Base-by-base conservation (phyloP, 495 filamentous ascomycete genomes). In the Terfezia claveryi region DNA sequence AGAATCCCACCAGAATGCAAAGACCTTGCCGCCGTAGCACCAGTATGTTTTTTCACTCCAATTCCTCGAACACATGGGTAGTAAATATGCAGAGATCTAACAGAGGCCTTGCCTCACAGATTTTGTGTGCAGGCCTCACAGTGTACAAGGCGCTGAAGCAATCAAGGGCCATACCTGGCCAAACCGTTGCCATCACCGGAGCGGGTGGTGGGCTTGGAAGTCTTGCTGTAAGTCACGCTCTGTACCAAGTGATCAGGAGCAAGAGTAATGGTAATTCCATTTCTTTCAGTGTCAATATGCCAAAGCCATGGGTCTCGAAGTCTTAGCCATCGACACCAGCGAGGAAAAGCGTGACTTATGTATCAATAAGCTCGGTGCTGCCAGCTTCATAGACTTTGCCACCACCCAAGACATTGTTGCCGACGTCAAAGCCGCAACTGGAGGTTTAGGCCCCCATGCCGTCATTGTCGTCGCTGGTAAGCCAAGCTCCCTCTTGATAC, bases 141-240 rank as follows among this genome's bases (percentile, higher is more conserved):
- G 87, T 91, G 59, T 94, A 93, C 73, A 93, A 92, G 70, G 87
- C 84, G 12, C 66, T 94, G 52, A 93, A 93, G 70, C 85, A 91
- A 66, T 84, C 83, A 2, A 78, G 77, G 10, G 80, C 72, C 0
- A 69, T 76, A 2, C 77, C 86, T 0, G 87, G 87, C 37, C 77
- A 92, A 67, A 80, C 74, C 20, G 79, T 94, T 10, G 86, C 83
- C 58, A 82, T 94, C 58, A 85, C 91, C 52, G 87, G 87, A 57
- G 87, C 87, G 12, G 87, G 87, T 23, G 87, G 87, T 64, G 87
- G 87, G 16, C 73, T 94, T 27, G 87, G 87, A 17, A 80, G 76
- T 58, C 72, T 94, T 57, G 87, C 87, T 20, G 57, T 61, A 61
- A 53, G 50, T n/a, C 20, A 51, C 20, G 8, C 36, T 23, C 37